Evolutionary conservation across 2,329 filamentous ascomycete species (phyloP).

Genomic region (Colletotrichum lupini): DNA sequence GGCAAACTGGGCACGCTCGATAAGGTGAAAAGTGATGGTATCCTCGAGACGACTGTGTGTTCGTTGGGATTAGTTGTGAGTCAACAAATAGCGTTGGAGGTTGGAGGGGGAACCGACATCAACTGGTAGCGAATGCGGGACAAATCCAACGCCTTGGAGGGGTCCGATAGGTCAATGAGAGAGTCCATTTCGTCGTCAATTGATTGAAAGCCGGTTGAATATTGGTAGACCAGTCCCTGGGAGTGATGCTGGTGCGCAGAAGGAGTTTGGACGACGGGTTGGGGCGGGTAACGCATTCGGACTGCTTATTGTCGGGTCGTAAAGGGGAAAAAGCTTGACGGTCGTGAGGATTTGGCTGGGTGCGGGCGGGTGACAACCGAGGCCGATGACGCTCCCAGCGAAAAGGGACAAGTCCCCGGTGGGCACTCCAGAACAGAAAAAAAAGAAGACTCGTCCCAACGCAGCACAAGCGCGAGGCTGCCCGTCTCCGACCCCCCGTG

Average conservation of each 20-base stretch:
- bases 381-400: slow-evolving; percentile 31
- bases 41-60: slow-evolving; percentile 86
- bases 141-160: slow-evolving; percentile 86
- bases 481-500: slow-evolving; percentile 4
- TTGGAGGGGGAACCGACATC: slow-evolving; percentile 69
- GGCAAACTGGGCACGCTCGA: slow-evolving; percentile 97
- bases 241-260: slow-evolving; percentile 14
- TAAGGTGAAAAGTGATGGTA: slow-evolving; percentile 96
- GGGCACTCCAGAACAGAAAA: no score
- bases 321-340: slow-evolving; percentile 23
- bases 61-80: not conserved
- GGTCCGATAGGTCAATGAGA: slow-evolving; percentile 87
- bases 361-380: slow-evolving; percentile 11
- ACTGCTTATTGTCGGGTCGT: slow-evolving; percentile 9
- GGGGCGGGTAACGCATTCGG: slow-evolving; percentile 28
- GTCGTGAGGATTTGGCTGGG: not conserved
- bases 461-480: slow-evolving; percentile 18
- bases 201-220: slow-evolving; percentile 17
- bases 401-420: slow-evolving; percentile 21
- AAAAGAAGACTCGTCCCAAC: slow-evolving; percentile 6
- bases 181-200: slow-evolving; percentile 76
- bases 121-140: slow-evolving; percentile 93
- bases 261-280: slow-evolving; percentile 5
- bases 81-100: slow-evolving; percentile 24
- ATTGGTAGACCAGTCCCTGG: not conserved